Evolutionary conservation across 208 protist species (phyloP), one percentile per base, ranked within the genome.

Genomic region (Histomonas meleagridis): DNA sequence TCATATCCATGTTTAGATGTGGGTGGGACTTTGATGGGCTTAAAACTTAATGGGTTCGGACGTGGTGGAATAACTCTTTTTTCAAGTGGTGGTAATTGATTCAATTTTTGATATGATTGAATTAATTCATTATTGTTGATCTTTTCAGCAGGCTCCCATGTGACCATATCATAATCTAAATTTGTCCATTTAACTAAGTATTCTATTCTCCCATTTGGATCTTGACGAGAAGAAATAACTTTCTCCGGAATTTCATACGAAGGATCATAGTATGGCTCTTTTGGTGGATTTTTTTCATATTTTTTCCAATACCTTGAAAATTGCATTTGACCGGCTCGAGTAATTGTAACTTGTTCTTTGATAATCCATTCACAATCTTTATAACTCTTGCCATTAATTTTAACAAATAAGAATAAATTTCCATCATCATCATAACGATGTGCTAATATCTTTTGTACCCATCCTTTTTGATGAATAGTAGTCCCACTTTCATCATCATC

Each of bases 1-100:
- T 14, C 26, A 55, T 93, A 49, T 46, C 92, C 94, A 55, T 49
- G 46, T 46, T 93, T 92, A 81, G 93, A 95, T 62, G 49, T 65
- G 9, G 92, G 92, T 5, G 65, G n/a, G 10, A 35, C n/a, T 12
- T 32, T 12, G 3, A 72, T 1, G 9, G 65, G 65, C 18, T 72
- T 72, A 7, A 12, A 72, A 1, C 5, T 2, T 2, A 32, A 43
- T 1, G 32, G n/a, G 32, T 26, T 4, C 18, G n/a, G n/a, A 5
- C 40, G 32, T 43, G 65, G 46, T 14, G 76, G 76, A 86, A 55
- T 72, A 26, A 43, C n/a, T 4, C 14, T 12, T 10, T 43, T 32
- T 2, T 72, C 65, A 43, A 32, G 7, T 5, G 65, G 21, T 40
- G 65, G 65, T 5, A 32, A 32, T 12, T 12, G 5, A 16, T 55